Conservation (phyloP, 306 rosid genomes). For the Cucumis hystrix region DNA sequence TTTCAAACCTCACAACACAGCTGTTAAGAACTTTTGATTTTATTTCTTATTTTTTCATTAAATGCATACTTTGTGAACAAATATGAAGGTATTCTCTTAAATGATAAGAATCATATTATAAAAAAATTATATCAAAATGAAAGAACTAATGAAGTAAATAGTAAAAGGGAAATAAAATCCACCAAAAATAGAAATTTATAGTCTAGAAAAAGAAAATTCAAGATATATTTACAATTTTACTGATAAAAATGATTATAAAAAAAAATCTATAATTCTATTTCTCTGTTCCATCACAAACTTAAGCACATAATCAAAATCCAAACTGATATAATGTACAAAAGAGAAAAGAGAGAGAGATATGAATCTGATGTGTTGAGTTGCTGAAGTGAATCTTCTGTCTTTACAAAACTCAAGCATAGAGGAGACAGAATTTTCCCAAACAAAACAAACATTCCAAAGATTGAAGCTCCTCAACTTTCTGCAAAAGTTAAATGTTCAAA, state of each 20-base stretch:
- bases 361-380: not conserved
- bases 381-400: not conserved
- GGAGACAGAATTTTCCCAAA: conserved; percentile 2
- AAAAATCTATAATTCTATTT: not conserved
- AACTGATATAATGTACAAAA: not conserved
- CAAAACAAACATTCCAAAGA: conserved; percentile 1
- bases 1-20: not conserved
- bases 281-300: not conserved
- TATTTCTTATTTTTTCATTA: too few species aligned
- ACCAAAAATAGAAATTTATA: not conserved
- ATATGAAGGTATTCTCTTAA: not conserved
- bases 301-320: not conserved
- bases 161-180: not conserved
- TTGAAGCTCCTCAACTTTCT: not conserved
- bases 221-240: not conserved
- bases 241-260: not conserved
- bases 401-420: conserved; percentile 3
- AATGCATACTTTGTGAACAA: not conserved
- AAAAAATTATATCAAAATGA: not conserved
- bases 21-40: too few species aligned
- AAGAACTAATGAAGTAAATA: not conserved
- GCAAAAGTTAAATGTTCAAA: conserved; percentile 5
- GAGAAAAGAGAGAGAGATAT: not conserved
- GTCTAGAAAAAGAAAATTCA: not conserved
- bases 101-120: not conserved